These are phyloP conservation scores for Termitomyces bulborhizus DNA, from an alignment of 768 basidiomycete species.

Conservation along the genomic window DNA sequence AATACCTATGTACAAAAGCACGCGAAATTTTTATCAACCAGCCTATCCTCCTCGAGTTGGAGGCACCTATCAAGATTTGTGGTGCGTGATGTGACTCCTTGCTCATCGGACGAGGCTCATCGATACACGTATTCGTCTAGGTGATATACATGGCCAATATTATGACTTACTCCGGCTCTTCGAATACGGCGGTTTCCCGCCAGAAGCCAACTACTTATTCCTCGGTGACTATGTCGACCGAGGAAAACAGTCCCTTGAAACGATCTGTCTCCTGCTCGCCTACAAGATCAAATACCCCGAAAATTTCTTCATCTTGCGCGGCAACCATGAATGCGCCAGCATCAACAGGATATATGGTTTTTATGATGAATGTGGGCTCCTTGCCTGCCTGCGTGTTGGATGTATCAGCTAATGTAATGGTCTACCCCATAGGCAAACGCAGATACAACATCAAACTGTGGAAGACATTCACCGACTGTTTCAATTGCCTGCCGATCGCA, in stretches of 20 bases:
- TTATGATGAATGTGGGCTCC: slow-evolving; percentile 93
- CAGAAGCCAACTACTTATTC: slow-evolving; percentile 99
- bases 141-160: slow-evolving; percentile 99
- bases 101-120: slow-evolving; percentile 13
- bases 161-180: slow-evolving; percentile 97
- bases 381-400: slow-evolving; percentile 5
- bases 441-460: slow-evolving; percentile 99
- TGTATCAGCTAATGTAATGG: slow-evolving; percentile 8
- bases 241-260: slow-evolving; percentile 98
- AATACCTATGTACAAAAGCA: slow-evolving; percentile 97
- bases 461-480: slow-evolving; percentile 99
- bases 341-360: slow-evolving; percentile 99
- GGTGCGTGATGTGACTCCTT: slow-evolving; percentile 48
- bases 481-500: slow-evolving; percentile 98
- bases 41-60: slow-evolving; percentile 94
- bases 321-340: slow-evolving; percentile 98
- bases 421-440: slow-evolving; percentile 74
- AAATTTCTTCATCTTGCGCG: slow-evolving; percentile 99
- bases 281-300: slow-evolving; percentile 99
- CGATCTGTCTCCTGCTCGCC: slow-evolving; percentile 96
- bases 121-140: slow-evolving; percentile 33
- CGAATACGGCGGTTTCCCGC: slow-evolving; percentile 98
- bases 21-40: slow-evolving; percentile 99
- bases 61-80: slow-evolving; percentile 99
- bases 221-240: slow-evolving; percentile 99